Base-by-base conservation (phyloP, 768 basidiomycete species). In the Trametes cinnabarina region DNA sequence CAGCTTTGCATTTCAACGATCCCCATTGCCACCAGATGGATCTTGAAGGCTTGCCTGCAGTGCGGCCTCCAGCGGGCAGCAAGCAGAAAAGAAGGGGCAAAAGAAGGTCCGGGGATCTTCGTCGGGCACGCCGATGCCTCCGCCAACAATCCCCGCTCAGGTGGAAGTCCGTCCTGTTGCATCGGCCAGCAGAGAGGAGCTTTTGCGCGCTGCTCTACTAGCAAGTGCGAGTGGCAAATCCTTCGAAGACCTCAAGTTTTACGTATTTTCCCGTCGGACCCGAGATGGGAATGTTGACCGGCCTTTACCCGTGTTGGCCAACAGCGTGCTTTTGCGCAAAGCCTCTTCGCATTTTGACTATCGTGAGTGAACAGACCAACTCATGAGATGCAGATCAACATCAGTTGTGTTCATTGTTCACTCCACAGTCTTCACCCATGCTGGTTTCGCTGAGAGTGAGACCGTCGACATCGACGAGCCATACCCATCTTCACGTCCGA, bases 191-290 rank as follows among this genome's bases (percentile, higher is more conserved):
- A 19, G 50, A 23, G 39, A 42, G 26, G 50, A 28, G 10, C 39
- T 51, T 25, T 20, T 42, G 4, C 39, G 20, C 5, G 25, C 25
- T 2, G 50, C 50, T 17, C 17, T 51, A 17, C 8, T 30, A 9
- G 39, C 50, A 6, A 51, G 50, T 23, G 40, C 28, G 9, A 51
- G 26, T 19, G 40, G 40, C n/a, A 34, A 44, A 7, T 11, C 43
- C 4, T 60, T 60, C 37, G 59, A 55, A n/a, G 59, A 60, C 49
- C 28, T 51, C 53, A 55, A 60, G 32, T 60, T 60, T 43, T 51
- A 35, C 26, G 39, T 30, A 17, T 60, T 50, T 43, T 55, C 59
- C 3, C 53, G 59, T n/a, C 53, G 53, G 9, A 12, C 15, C 6
- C 34, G 22, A 7, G 4, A 23, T 9, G 54, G 43, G 0, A 6